Evolutionary conservation across 345 rosid species (phyloP), one percentile per base, ranked within the genome.

Genomic region (Barbarea vulgaris): DNA sequence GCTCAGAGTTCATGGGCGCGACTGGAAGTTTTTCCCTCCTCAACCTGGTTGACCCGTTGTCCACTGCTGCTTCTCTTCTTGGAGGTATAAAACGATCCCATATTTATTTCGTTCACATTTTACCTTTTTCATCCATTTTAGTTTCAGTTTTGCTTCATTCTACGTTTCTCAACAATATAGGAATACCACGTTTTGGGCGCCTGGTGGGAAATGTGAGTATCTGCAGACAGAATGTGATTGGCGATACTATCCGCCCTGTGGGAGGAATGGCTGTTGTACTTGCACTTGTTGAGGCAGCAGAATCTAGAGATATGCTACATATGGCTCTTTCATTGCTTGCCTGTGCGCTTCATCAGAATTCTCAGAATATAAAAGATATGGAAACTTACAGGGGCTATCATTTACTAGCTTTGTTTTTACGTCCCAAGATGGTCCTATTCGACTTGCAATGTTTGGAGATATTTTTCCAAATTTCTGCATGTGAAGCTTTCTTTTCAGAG

Each of bases 41-140:
- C 83, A 93, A 93, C 86, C 83, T 93, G 71, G 96, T 93, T 61
- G 98, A 93, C 81, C 96, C 98, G n/a, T 73, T 84, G 86, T 91
- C 97, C 13, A 92, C 96, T 65, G 96, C 97, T 73, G 96, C 98
- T 79, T 93, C 98, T 82, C 96, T 96, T 50, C 86, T 93, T 27
- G 96, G 98, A 54, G 98, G 98, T 89, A 79, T 79, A 79, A 73
- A 56, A 36, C 17, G 39, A 10, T 56, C 51, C 24, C 7, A 42
- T 9, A 47, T 33, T 33, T 6, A 19, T 58, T 6, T 75, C 24
- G 39, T 18, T 46, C 66, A 22, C 67, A 7, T 55, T n/a, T 28
- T 18, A 24, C 18, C 21, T 33, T 51, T 22, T 51, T 50, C 5
- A 22, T 54, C 33, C 24, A 6, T 30, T 75, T 53, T 57, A 56